phyloP scores from a whole-genome alignment of 768 basidiomycete genomes.

The Mycena polygramma region DNA sequence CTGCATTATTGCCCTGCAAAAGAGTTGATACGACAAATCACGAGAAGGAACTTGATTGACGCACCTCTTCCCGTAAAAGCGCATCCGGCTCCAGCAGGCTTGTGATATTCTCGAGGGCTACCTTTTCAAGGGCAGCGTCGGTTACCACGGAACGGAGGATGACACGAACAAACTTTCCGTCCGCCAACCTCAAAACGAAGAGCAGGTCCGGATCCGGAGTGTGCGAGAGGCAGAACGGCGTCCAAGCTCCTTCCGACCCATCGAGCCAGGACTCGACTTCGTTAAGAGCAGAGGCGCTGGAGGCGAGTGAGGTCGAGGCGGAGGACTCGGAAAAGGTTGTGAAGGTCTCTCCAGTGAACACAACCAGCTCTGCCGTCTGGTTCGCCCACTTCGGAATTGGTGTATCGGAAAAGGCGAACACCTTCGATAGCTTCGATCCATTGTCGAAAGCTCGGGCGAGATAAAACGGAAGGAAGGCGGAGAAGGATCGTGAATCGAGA shows the following conservation, averaged over 20 bases:
- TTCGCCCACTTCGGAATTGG: conserved; percentile 5
- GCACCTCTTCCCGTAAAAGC: conserved; percentile 8
- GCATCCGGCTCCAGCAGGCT: neutral
- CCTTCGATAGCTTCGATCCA: neutral
- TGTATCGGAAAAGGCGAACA: neutral
- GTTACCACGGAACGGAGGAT: conserved; percentile 1
- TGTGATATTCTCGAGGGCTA: neutral
- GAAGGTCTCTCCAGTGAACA: neutral
- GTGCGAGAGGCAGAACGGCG: conserved; percentile 8
- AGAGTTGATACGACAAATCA: neutral
- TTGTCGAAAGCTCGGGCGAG: conserved; percentile 2
- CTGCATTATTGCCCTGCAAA: neutral
- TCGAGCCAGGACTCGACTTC: neutral
- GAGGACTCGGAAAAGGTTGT: neutral
- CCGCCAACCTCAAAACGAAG: conserved; percentile 12
- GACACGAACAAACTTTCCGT: conserved; percentile 9
- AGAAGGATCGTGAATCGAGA: neutral
- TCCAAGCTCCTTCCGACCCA: neutral
- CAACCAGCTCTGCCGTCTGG: neutral
- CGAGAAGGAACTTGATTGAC: neutral
- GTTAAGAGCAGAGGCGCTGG: neutral
- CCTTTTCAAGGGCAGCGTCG: neutral
- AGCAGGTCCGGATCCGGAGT: conserved; percentile 12
- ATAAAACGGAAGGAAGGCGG: conserved; percentile 4
- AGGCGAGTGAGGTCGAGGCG: neutral